phyloP scores from a whole-genome alignment of 176 grass and related monocot species.

The Musa itinerans region DNA sequence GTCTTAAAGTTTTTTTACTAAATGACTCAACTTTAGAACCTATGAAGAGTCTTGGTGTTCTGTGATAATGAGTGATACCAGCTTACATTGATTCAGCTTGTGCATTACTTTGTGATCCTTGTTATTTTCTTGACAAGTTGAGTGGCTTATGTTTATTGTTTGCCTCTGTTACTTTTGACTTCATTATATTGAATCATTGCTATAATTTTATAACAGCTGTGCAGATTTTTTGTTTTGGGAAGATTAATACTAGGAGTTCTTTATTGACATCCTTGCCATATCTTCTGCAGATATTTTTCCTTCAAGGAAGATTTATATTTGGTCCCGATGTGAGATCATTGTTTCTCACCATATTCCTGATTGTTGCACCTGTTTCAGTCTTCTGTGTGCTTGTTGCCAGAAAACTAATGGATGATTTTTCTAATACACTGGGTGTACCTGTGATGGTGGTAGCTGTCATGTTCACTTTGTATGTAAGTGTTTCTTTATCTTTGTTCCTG shows the following conservation, averaged over 20 bases:
- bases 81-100: background rate
- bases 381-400: constrained; percentile 92
- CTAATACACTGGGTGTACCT: constrained; percentile 65
- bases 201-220: background rate
- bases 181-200: background rate
- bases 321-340: constrained; percentile 91
- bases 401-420: constrained; percentile 83
- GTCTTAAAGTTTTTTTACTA: background rate
- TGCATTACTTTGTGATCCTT: background rate
- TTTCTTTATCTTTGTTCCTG: background rate
- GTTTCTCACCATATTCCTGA: constrained; percentile 93
- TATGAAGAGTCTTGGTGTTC: background rate
- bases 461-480: constrained; percentile 88
- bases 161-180: background rate
- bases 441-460: constrained; percentile 72
- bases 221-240: background rate
- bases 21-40: background rate
- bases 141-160: background rate
- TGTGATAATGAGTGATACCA: background rate
- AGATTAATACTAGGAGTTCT: background rate
- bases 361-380: constrained; percentile 64
- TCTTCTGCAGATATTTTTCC: constrained; percentile 78
- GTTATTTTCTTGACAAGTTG: background rate
- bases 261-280: background rate
- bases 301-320: constrained; percentile 96